Evolutionary conservation across 164 flowering plant genomes (phyloP), one percentile per base, ranked within the genome.

Genomic region (Vitis riparia): DNA sequence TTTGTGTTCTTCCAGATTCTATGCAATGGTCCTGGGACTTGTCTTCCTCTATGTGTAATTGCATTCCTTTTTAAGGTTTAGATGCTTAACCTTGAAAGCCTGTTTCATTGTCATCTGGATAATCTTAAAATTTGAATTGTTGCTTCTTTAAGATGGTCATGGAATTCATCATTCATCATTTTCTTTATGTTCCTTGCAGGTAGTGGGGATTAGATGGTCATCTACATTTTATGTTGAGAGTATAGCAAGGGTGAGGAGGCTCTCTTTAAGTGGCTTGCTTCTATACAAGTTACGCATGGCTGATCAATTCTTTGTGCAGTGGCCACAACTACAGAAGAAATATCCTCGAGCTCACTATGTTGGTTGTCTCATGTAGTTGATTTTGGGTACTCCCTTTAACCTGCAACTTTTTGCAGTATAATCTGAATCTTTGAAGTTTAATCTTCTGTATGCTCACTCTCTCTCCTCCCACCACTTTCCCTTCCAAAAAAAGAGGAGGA

Each of bases 21-120:
- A 23, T 94, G 99, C 86, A 94, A 91, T 74, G 96, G 99, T n/a
- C 99, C 97, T 55, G 98, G 99, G 68, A 94, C 99, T 68, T 94
- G 98, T 77, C 76, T 94, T 75, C 98, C 98, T 48, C 80, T 94
- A 11, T 93, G 99, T 64, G 70, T 72, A 17, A 88, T 87, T 68
- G 93, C 98, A 13, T 91, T 94, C 80, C 14, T 89, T 63, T 87
- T 92, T 68, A 94, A 94, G 99, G 99, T 92, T 55, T 13, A 55
- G 8, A 9, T 19, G 5, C 32, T 63, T n/a, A 59, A 12, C 29
- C 15, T 48, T 56, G 4, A n/a, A 53, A 9, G 23, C 13, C 14
- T 59, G 44, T 37, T 47, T 64, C 17, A 23, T 48, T n/a, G 19
- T 55, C 49, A 19, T 50, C 14, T 47, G 44, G 17, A 16, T 5